Evolutionary conservation across 768 basidiomycete species (phyloP), one percentile per base, ranked within the genome.

Genomic region (Suillus placidus): DNA sequence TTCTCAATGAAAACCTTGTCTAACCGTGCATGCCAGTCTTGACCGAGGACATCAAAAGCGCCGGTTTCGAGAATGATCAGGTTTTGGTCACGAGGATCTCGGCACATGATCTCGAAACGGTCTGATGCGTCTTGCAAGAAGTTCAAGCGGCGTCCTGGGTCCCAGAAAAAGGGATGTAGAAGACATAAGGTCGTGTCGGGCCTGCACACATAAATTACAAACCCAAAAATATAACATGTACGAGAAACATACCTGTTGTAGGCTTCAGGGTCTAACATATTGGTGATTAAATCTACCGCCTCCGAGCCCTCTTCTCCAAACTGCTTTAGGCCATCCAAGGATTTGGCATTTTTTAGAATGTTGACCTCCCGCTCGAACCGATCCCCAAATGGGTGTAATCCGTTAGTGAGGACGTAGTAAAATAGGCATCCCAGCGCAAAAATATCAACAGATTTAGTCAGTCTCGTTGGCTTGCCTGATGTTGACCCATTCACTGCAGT

Each of bases 91-190:
- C 88, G 89, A 0, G 96, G 95, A 57, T 97, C 95, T 37, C 94
- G 87, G 70, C 90, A 92, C 94, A 99, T 97, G 74, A 95, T 95
- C 78, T 99, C 97, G 76, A 99, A 99, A 6, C 96, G 87, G 77
- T 99, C 97, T 0, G 95, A 97, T 0, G 95, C 94, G 68, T 99
- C 97, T 77, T 97, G 96, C n/a, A 99, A 82, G 84, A 99, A 99
- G 60, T 86, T 88, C 6, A 99, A 80, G 49, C 97, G 86, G 64
- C 91, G 88, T 9, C 85, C 89, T 0, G 95, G 80, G 63, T 95
- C 90, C 97, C 97, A 99, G 82, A 98, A 99, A 83, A 93, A 97
- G 0, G 97, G 97, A 79, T 99, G 97, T 26, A 92, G 80, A 23
- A 99, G 83, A 76, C 91, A 92, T n/a, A 87, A 87, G 14, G 86